A percentile compares a stretch with the other conserved stretches of the same genome.
Evolutionary conservation across 2,329 filamentous ascomycete genomes (phyloP).

Genomic region (Verticillium albo-atrum): DNA sequence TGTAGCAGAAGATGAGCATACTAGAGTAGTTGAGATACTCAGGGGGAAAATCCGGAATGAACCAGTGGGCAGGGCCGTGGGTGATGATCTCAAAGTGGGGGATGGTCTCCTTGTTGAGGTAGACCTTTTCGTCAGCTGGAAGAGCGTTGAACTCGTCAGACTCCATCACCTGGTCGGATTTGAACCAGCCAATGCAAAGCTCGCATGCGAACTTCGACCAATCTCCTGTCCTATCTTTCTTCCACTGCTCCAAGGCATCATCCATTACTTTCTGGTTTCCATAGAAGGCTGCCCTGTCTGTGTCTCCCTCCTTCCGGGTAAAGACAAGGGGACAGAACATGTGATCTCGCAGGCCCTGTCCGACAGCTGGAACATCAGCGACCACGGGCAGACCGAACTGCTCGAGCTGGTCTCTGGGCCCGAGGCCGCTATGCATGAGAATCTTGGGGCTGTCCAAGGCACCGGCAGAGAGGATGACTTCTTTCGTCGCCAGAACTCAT

Average conservation of each 20-base stretch:
- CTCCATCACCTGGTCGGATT: constrained; percentile 31
- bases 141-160: constrained; percentile 47
- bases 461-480: constrained; percentile 40
- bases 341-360: constrained; percentile 35
- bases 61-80: constrained; percentile 38
- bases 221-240: constrained; percentile 32
- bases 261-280: constrained; percentile 34
- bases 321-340: constrained; percentile 32
- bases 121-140: constrained; percentile 34
- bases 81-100: constrained; percentile 53
- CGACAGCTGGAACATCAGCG: constrained; percentile 28
- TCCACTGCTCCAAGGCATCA: constrained; percentile 42
- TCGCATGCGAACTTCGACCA: constrained; percentile 34
- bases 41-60: constrained; percentile 30
- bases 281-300: constrained; percentile 41
- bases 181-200: constrained; percentile 37
- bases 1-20: constrained; percentile 43
- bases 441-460: constrained; percentile 35
- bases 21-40: constrained; percentile 35
- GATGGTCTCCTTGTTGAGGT: constrained; percentile 43
- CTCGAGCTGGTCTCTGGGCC: constrained; percentile 26
- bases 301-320: constrained; percentile 32
- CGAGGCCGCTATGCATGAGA: constrained; percentile 41
- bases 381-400: constrained; percentile 28
- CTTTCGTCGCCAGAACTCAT: constrained; percentile 16